phyloP scores from a whole-genome alignment of 148 eudicot species.

The Amaranthus palmeri region DNA sequence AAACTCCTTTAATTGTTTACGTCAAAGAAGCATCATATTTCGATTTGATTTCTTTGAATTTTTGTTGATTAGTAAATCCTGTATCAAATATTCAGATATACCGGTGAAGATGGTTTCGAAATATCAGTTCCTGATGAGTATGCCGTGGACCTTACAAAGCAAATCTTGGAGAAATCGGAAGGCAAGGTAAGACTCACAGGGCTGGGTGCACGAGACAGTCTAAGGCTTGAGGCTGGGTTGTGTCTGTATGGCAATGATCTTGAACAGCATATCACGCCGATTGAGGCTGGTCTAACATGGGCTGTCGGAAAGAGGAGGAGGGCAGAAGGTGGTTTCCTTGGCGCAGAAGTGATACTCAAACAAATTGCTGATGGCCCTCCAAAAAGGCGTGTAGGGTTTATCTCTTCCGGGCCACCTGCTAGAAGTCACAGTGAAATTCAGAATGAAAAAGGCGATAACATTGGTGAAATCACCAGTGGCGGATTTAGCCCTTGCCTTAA shows the following conservation, averaged over 20 bases:
- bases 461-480: conserved; percentile 96
- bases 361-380: conserved; percentile 77
- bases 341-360: conserved; percentile 21
- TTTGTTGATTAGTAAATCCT: no score
- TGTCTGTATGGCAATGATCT: conserved; percentile 44
- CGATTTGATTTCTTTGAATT: not conserved
- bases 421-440: conserved; percentile 92
- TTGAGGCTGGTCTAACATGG: no score
- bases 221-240: conserved; percentile 88
- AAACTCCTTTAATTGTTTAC: not conserved
- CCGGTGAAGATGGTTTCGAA: conserved; percentile 99
- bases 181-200: conserved; percentile 93
- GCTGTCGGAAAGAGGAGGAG: no score
- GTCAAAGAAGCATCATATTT: not conserved
- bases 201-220: conserved; percentile 94
- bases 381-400: conserved; percentile 71
- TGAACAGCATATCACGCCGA: no score
- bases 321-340: no score
- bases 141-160: conserved; percentile 83
- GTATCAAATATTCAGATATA: conserved; percentile 52
- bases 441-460: conserved; percentile 64
- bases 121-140: conserved; percentile 84
- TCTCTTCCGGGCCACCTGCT: conserved; percentile 86
- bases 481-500: conserved; percentile 96
- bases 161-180: conserved; percentile 88